Evolutionary conservation across 768 basidiomycete species (phyloP).

Genomic region (Ramaria rubella): DNA sequence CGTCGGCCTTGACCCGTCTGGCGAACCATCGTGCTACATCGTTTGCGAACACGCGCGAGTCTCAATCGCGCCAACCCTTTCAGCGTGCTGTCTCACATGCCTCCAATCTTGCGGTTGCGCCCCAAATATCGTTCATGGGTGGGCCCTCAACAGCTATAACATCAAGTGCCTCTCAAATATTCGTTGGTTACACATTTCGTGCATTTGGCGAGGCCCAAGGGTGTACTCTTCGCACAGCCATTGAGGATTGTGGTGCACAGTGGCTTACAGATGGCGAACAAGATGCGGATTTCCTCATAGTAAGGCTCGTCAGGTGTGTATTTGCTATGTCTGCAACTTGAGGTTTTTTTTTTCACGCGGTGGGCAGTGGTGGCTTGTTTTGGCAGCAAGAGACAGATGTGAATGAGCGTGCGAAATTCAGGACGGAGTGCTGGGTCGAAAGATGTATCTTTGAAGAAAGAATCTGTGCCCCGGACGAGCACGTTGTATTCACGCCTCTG

Average conservation of each 20-base stretch:
- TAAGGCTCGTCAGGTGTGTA: constrained; percentile 63
- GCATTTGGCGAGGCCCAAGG: constrained; percentile 63
- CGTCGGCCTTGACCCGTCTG: constrained; percentile 29
- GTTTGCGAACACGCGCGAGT: constrained; percentile 40
- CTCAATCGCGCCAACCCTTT: constrained; percentile 37
- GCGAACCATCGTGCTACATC: constrained; percentile 52
- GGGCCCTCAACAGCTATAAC: not conserved
- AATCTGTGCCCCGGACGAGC: constrained; percentile 60
- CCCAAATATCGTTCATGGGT: not conserved
- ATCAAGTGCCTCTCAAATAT: constrained; percentile 30
- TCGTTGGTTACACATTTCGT: constrained; percentile 50
- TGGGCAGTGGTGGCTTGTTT: constrained; percentile 59
- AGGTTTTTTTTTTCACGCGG: not conserved
- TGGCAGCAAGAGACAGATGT: constrained; percentile 51
- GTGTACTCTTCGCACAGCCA: constrained; percentile 47
- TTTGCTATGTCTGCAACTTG: constrained; percentile 11
- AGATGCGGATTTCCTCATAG: constrained; percentile 58
- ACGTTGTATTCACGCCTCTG: constrained; percentile 67
- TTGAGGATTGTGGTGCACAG: constrained; percentile 55
- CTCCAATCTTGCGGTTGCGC: not conserved
- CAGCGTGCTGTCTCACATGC: constrained; percentile 26
- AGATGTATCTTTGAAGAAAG: constrained; percentile 70
- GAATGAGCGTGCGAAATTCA: constrained; percentile 44
- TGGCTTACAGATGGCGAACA: constrained; percentile 38
- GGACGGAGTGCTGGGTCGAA: constrained; percentile 95